phyloP scores from a whole-genome alignment of 1,139 yeast genomes.

The Pneumocystis carinii region DNA sequence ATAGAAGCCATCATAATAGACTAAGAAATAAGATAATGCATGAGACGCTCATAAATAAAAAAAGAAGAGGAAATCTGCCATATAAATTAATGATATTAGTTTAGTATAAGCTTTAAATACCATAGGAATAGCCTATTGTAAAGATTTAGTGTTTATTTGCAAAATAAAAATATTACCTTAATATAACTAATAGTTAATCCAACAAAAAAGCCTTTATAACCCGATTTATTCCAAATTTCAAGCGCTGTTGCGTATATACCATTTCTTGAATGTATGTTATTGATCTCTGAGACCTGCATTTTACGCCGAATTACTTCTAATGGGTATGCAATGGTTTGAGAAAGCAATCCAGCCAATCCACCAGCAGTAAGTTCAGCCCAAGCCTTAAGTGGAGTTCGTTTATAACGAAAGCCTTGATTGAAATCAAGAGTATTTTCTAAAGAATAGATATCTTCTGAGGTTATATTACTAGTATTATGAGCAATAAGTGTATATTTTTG shows the following conservation, averaged over 20 bases:
- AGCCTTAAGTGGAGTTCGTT: constrained; percentile 48
- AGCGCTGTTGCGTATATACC: constrained; percentile 38
- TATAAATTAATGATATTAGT: not conserved
- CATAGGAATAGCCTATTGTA: not conserved
- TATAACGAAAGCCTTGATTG: not conserved
- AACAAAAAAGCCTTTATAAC: constrained; percentile 75
- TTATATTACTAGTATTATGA: constrained; percentile 2
- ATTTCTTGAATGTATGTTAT: constrained; percentile 45
- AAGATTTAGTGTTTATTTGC: not conserved
- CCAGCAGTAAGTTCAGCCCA: constrained; percentile 94
- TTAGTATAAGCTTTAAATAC: not conserved
- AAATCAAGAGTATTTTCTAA: not conserved
- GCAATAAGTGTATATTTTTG: constrained; percentile 40
- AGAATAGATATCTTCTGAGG: not conserved
- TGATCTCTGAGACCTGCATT: constrained; percentile 87
- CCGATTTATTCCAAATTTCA: constrained; percentile 23
- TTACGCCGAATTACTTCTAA: constrained; percentile 88
- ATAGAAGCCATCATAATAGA: not conserved
- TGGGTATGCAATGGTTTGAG: constrained; percentile 96
- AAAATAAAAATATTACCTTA: constrained; percentile 35
- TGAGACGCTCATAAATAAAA: not conserved
- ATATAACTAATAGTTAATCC: constrained; percentile 91
- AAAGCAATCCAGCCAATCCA: constrained; percentile 83
- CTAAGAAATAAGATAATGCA: not conserved
- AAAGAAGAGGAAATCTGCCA: not conserved